A percentile compares a stretch with the other conserved stretches of the same genome.
phyloP scores from a whole-genome alignment of 2,329 filamentous ascomycete genomes.

The Phyllosticta citribraziliensis region DNA sequence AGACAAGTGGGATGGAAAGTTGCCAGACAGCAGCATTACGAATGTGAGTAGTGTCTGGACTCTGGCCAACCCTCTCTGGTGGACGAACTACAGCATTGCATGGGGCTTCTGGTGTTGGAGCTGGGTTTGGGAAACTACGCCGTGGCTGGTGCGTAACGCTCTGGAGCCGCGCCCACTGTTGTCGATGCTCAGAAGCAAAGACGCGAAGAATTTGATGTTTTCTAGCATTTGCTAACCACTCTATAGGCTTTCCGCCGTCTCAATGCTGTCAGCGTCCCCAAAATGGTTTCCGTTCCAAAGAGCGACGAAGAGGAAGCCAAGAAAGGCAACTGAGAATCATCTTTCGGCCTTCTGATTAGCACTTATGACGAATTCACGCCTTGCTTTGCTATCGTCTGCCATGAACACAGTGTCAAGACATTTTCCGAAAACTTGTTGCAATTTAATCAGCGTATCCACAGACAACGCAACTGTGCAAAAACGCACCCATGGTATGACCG shows the following conservation, averaged over 20 bases:
- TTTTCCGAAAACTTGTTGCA: background rate
- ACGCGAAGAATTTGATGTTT: background rate
- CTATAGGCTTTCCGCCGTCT: slow-evolving; percentile 42
- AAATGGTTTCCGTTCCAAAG: slow-evolving; percentile 44
- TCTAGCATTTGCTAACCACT: slow-evolving; percentile 19
- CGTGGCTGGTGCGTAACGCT: slow-evolving; percentile 30
- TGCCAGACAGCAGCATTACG: slow-evolving; percentile 40
- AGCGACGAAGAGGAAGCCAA: slow-evolving; percentile 42
- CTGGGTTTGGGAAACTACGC: slow-evolving; percentile 29
- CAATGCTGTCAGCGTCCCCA: slow-evolving; percentile 43
- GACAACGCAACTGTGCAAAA: background rate
- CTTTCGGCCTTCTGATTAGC: background rate
- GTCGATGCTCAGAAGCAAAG: background rate
- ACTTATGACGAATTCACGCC: background rate
- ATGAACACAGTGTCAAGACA: background rate
- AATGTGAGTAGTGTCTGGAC: slow-evolving; percentile 31
- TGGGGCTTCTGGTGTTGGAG: slow-evolving; percentile 32
- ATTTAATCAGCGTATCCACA: background rate
- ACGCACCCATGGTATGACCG: background rate
- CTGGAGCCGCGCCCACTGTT: background rate
- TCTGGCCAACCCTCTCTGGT: slow-evolving; percentile 28
- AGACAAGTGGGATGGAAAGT: slow-evolving; percentile 46
- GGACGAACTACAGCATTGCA: slow-evolving; percentile 27
- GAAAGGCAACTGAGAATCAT: slow-evolving; percentile 31
- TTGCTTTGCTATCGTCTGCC: background rate